These are phyloP conservation scores for Raphidocelis subcapitata DNA, from an alignment of 139 green algal species.

Conservation along the genomic window DNA sequence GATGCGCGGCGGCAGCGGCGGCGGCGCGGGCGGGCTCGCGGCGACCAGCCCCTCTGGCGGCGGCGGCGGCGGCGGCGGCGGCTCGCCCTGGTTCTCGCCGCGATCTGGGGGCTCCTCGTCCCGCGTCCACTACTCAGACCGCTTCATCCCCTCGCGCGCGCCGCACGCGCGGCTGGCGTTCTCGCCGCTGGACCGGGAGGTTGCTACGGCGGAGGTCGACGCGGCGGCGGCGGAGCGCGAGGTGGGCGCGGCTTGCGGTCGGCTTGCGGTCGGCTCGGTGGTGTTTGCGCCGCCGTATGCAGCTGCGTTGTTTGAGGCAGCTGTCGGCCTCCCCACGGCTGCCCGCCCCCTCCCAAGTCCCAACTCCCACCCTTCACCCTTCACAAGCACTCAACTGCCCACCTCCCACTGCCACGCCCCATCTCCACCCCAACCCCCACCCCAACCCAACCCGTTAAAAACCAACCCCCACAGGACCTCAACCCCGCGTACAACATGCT, in stretches of 20 bases:
- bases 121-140: constrained; percentile 70
- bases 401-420: too few species aligned
- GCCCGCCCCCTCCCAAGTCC: too few species aligned
- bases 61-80: neutral
- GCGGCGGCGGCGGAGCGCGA: constrained; percentile 39
- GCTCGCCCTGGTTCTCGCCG: constrained; percentile 25
- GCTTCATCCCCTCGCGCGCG: constrained; percentile 81
- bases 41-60: constrained; percentile 7
- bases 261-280: too few species aligned
- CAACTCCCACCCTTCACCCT: too few species aligned
- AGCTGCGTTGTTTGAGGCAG: too few species aligned
- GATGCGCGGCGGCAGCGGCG: neutral
- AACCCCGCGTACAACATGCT: constrained; percentile 80
- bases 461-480: constrained; percentile 45
- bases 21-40: neutral
- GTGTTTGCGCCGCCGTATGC: too few species aligned
- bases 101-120: neutral
- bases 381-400: too few species aligned
- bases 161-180: constrained; percentile 67
- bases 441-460: neutral
- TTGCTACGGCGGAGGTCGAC: constrained; percentile 50
- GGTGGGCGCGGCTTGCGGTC: constrained; percentile 13
- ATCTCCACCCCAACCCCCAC: too few species aligned
- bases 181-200: constrained; percentile 70
- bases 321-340: too few species aligned